Percentiles rank a stretch among this genome's conserved stretches.
phyloP scores from a whole-genome alignment of 2,329 filamentous ascomycete species.

The Albifimbria verrucaria region DNA sequence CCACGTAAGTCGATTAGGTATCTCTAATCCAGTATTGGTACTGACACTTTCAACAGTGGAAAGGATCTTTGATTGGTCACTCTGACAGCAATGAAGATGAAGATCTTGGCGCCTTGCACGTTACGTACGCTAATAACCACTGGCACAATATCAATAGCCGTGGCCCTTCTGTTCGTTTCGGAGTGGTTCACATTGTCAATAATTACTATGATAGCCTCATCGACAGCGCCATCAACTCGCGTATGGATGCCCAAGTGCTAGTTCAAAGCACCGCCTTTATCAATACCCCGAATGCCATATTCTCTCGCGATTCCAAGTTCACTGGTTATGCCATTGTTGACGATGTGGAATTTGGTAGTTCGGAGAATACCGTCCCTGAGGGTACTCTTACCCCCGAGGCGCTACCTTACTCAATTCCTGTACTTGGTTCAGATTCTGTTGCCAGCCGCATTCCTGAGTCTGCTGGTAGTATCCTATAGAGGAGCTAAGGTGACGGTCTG shows the following conservation, averaged over 20 bases:
- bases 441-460: background rate
- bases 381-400: conserved; percentile 6
- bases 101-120: conserved; percentile 52
- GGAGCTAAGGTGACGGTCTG: no score
- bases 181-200: conserved; percentile 48
- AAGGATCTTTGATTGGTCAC: conserved; percentile 58
- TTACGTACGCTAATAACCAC: conserved; percentile 60
- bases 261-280: conserved; percentile 50
- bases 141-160: conserved; percentile 59
- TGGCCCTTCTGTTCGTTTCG: conserved; percentile 56
- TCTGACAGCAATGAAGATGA: conserved; percentile 55
- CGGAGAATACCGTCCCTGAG: conserved; percentile 24
- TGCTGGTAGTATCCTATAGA: background rate
- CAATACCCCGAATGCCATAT: conserved; percentile 29
- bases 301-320: conserved; percentile 32
- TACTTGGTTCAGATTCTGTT: conserved; percentile 3
- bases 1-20: conserved; percentile 21
- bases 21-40: background rate
- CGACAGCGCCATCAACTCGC: conserved; percentile 49
- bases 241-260: conserved; percentile 48
- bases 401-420: conserved; percentile 8
- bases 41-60: conserved; percentile 23
- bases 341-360: conserved; percentile 43
- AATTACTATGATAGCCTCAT: conserved; percentile 39
- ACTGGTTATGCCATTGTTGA: conserved; percentile 36